Base-by-base conservation (phyloP, 805 yeast genomes). In the Saccharomycopsis sp. region DNA sequence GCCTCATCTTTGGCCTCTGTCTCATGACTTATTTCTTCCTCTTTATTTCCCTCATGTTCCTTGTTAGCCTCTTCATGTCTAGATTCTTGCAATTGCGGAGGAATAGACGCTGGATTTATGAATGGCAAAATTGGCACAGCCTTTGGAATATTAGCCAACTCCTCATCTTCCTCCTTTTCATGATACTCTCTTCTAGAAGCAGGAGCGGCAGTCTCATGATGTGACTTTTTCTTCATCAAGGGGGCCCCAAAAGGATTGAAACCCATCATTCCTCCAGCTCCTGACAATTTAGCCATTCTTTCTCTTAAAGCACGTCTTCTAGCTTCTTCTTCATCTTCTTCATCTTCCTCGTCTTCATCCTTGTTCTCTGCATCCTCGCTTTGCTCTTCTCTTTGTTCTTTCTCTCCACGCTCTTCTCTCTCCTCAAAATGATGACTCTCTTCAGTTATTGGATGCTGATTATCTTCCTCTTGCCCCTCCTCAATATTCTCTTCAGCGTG, bases 241-340 rank as follows among this genome's bases (percentile, higher is more conserved):
- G 67, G 57, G 14, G 57, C 51, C 20, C 68, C 63, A 46, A 65
- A 61, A 24, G 69, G 72, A 29, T 64, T 70, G 52, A 63, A 59
- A 12, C 68, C 73, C 51, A 64, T 63, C 53, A 61, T 64, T 2
- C 61, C 63, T 2, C 56, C 60, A 21, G 57, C 63, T 9, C 62
- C 62, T 9, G 61, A 57, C 50, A 51, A 48, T 14, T 57, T 52
- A 4, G 52, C 58, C 47, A 57, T 63, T 18, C 64, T 64, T 54
- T 60, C 64, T 16, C 64, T 61, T 9, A 58, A 50, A 2, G 44
- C 50, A 41, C 54, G 52, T 37, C 56, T 55, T 24, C 56, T 61
- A n/a, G 59, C 46, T 54, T 56, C 59, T 24, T 57, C 60, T 14
- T 48, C 56, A 8, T 52, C 55, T 34, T 61, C 60, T 20, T 57